Evolutionary conservation across 352 stramenopile genomes (phyloP), one percentile per base, ranked within the genome.

Genomic region (Pythium aristosporum): DNA sequence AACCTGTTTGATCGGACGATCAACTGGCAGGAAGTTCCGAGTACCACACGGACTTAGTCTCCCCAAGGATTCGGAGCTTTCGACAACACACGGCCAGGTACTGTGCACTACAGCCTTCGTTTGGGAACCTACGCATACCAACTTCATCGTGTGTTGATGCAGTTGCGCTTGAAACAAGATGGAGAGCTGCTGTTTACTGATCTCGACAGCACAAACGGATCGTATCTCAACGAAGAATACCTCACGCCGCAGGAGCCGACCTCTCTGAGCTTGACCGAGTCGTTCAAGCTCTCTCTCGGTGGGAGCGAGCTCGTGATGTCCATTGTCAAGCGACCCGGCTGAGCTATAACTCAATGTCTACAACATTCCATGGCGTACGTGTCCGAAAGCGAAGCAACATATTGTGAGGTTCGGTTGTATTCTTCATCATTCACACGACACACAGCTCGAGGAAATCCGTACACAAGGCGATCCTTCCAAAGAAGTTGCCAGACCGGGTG

Each of bases 121-220:
- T 20, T n/a, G 21, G 39, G 13, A 13, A 46, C 5, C 18, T 46
- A 15, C 8, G 8, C 39, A n/a, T 46, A n/a, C 39, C 18, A 20
- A 16, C 9, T 4, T 20, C 18, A 21, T 15, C 10, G 15, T 21
- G 39, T 46, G 4, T 9, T 51, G 15, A 51, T 37, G 47, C 15
- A 92, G 84, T 69, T 92, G 47, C 85, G 83, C 48, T 66, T 93
- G 76, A 74, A 92, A 48, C 51, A 73, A 13, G 72, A 82, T 30
- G 81, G 82, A 5, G 68, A 77, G 58, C 23, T 95, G 23, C 73
- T 87, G 49, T 90, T 88, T 57, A 85, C 76, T 25, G 87, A 95
- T 63, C 66, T 89, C 30, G 85, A 92, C 50, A 93, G 85, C 66
- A 95, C 87, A 3, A 95, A 95, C 57, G 87, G 87, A 25, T 88